These are phyloP conservation scores for Melanogaster broomeanus DNA, from an alignment of 768 basidiomycete genomes.

Conservation along the genomic window DNA sequence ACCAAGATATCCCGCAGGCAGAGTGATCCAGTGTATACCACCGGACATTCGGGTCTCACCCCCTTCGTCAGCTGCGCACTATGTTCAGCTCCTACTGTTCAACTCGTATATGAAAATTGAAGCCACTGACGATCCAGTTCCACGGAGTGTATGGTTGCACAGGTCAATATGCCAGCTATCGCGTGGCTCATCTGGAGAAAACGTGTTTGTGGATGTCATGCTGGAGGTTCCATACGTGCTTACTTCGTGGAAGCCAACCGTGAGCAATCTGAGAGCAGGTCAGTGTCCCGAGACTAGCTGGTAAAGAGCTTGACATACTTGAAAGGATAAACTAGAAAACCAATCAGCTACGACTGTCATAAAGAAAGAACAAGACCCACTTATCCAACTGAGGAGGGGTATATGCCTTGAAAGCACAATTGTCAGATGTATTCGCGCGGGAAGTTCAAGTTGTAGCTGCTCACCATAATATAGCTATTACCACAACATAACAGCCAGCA, in stretches of 20 bases:
- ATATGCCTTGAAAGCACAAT: slow-evolving; percentile 59
- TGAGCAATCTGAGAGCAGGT: slow-evolving; percentile 57
- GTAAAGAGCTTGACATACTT: slow-evolving; percentile 58
- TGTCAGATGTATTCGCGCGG: slow-evolving; percentile 2
- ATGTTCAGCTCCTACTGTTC: slow-evolving; percentile 10
- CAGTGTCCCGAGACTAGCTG: slow-evolving; percentile 7
- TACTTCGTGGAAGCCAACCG: slow-evolving; percentile 90
- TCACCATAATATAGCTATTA: slow-evolving; percentile 81
- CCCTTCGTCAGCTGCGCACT: slow-evolving; percentile 74
- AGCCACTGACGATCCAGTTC: slow-evolving; percentile 76
- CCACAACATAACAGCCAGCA: slow-evolving; percentile 71
- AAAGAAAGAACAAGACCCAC: slow-evolving; percentile 46
- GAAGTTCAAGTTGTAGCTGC: slow-evolving; percentile 17
- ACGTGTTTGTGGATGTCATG: neutral
- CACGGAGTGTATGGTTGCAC: slow-evolving; percentile 83
- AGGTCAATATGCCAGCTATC: slow-evolving; percentile 75
- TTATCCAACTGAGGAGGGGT: slow-evolving; percentile 67
- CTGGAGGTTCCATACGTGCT: slow-evolving; percentile 8
- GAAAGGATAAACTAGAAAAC: slow-evolving; percentile 77
- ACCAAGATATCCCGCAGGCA: slow-evolving; percentile 86
- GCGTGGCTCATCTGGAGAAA: slow-evolving; percentile 80
- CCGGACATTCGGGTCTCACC: slow-evolving; percentile 87
- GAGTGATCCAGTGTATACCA: slow-evolving; percentile 77
- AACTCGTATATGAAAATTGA: neutral
- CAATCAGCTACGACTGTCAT: slow-evolving; percentile 9